Evolutionary conservation across 768 basidiomycete species (phyloP).

Genomic region (Mycena rebaudengoi): DNA sequence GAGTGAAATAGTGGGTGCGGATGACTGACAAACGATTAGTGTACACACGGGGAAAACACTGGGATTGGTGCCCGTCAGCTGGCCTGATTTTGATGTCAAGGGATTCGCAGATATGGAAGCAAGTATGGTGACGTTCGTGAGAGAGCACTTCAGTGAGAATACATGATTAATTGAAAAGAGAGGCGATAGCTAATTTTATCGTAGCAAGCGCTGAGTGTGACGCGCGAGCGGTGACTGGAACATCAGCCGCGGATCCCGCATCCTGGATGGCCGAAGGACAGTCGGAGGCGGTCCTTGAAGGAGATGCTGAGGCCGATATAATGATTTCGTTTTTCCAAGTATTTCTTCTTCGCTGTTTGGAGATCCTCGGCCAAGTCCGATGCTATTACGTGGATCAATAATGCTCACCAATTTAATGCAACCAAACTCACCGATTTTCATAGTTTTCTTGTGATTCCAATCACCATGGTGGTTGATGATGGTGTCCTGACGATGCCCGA

Average conservation of each 20-base stretch:
- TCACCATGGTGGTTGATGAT: conserved; percentile 26
- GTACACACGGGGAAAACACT: not conserved
- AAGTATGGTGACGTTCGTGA: not conserved
- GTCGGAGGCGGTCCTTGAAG: not conserved
- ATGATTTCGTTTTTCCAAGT: not conserved
- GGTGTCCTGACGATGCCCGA: conserved; percentile 29
- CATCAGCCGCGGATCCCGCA: no score
- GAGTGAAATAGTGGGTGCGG: no score
- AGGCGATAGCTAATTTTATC: not conserved
- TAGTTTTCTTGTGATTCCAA: conserved; percentile 30
- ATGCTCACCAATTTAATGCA: no score
- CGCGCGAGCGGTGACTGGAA: not conserved
- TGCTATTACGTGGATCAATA: no score
- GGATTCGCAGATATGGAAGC: not conserved
- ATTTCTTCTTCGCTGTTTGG: not conserved
- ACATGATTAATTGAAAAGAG: not conserved
- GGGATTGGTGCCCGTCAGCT: not conserved
- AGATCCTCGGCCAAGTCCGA: not conserved
- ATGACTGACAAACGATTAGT: no score
- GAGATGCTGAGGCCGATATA: not conserved
- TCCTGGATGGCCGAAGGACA: no score
- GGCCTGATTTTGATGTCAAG: not conserved
- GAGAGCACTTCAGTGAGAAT: not conserved
- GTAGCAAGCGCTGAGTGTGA: not conserved
- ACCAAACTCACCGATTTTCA: not conserved